Percentiles rank a stretch among this genome's conserved stretches.
Evolutionary conservation across 2,329 filamentous ascomycete species (phyloP).

Genomic region (Ceratocystis diversiconidia): DNA sequence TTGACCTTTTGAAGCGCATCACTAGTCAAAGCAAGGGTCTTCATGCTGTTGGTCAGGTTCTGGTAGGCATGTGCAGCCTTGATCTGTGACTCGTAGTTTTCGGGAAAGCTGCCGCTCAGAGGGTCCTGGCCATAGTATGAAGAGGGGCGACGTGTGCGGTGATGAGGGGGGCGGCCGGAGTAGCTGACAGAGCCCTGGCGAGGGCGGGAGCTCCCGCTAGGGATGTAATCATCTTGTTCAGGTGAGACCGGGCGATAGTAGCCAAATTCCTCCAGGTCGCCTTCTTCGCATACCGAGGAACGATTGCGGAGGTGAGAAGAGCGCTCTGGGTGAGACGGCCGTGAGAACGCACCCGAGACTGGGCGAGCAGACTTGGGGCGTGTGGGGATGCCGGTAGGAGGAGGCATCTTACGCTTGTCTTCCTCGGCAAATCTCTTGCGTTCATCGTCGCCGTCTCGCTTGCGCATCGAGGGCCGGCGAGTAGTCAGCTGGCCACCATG

Average conservation of each 20-base stretch:
- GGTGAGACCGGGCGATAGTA: slow-evolving; percentile 1
- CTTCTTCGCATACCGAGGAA: slow-evolving; percentile 8
- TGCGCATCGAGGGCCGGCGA: slow-evolving; percentile 13
- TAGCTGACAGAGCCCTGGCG: slow-evolving; percentile 13
- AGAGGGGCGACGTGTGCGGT: slow-evolving; percentile 7
- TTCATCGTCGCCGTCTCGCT: slow-evolving; percentile 12
- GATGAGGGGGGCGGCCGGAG: neutral
- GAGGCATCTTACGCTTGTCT: slow-evolving; percentile 16
- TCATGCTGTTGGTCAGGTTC: slow-evolving; percentile 17
- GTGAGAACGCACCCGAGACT: slow-evolving; percentile 6
- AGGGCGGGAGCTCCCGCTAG: slow-evolving; percentile 7
- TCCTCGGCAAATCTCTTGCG: slow-evolving; percentile 14
- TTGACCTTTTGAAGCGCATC: slow-evolving; percentile 40
- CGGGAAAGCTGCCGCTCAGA: neutral
- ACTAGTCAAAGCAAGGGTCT: slow-evolving; percentile 28
- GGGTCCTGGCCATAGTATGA: slow-evolving; percentile 9
- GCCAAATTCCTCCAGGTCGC: slow-evolving; percentile 8
- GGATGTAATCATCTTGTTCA: slow-evolving; percentile 13
- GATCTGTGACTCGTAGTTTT: slow-evolving; percentile 28
- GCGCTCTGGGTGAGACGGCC: slow-evolving; percentile 11
- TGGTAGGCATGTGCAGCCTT: slow-evolving; percentile 32
- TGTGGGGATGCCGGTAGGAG: neutral
- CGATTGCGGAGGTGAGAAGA: slow-evolving; percentile 13
- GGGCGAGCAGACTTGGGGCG: slow-evolving; percentile 17
- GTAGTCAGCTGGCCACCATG: slow-evolving; percentile 6